These are phyloP conservation scores for Arctium minus DNA, from an alignment of 129 eudicot genomes.

Conservation along the genomic window DNA sequence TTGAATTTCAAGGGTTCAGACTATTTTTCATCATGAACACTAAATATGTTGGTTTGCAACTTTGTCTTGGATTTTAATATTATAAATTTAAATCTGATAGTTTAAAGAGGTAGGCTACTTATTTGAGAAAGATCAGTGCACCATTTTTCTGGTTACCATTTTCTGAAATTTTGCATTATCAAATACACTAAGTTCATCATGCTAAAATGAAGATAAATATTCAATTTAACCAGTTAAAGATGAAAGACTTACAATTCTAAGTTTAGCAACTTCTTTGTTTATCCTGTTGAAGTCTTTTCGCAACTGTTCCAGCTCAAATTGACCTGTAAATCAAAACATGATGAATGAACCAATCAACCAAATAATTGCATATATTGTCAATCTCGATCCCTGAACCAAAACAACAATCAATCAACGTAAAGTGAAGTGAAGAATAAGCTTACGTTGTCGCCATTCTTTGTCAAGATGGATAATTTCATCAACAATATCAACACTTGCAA, in stretches of 20 bases:
- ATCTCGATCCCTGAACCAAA: background rate
- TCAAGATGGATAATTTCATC: slow-evolving; percentile 76
- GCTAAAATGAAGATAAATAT: background rate
- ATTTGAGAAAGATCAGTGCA: background rate
- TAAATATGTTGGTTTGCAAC: background rate
- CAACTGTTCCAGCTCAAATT: slow-evolving; percentile 70
- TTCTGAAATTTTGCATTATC: background rate
- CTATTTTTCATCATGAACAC: background rate
- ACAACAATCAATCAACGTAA: background rate
- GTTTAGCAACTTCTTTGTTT: slow-evolving; percentile 74
- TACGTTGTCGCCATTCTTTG: slow-evolving; percentile 71
- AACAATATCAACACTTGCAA: slow-evolving; percentile 58
- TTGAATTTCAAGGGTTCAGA: background rate
- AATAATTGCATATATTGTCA: background rate
- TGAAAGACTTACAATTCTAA: slow-evolving; percentile 64
- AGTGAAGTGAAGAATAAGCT: background rate
- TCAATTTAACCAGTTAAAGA: background rate
- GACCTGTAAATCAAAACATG: slow-evolving; percentile 43
- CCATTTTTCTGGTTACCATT: background rate
- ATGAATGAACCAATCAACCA: background rate
- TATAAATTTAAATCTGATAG: background rate
- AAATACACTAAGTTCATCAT: background rate
- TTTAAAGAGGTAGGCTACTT: background rate
- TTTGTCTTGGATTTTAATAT: background rate
- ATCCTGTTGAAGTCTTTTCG: slow-evolving; percentile 61